phyloP scores from a whole-genome alignment of 495 filamentous ascomycete species.

The Neurospora sp. region DNA sequence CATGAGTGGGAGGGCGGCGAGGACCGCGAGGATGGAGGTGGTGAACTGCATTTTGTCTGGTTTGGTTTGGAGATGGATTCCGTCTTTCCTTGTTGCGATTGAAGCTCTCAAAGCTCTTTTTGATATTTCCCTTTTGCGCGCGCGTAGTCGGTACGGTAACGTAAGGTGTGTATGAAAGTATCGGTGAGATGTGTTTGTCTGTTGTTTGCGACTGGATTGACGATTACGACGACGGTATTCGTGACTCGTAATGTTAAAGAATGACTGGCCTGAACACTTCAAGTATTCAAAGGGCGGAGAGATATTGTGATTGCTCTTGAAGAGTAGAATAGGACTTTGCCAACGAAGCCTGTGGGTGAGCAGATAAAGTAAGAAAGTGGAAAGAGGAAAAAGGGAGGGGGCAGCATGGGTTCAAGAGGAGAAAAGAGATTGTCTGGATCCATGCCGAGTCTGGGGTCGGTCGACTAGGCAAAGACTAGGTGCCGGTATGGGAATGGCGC shows the following conservation, averaged over 20 bases:
- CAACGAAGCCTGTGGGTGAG: conserved; percentile 42
- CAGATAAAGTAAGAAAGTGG: conserved; percentile 8
- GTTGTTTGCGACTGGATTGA: conserved; percentile 4
- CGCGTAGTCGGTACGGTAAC: neutral
- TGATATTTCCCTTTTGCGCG: neutral
- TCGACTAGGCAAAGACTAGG: neutral
- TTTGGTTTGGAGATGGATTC: neutral
- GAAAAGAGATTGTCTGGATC: neutral
- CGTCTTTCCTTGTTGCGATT: neutral
- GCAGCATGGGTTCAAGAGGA: conserved; percentile 1
- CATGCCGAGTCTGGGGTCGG: neutral
- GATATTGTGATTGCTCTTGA: conserved; percentile 7
- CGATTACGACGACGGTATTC: neutral
- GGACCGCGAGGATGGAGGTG: conserved; percentile 25
- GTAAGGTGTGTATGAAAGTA: conserved; percentile 2
- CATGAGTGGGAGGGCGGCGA: conserved; percentile 24
- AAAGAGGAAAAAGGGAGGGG: neutral
- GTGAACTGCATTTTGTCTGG: neutral
- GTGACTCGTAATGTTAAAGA: conserved; percentile 11
- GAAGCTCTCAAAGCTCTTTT: neutral
- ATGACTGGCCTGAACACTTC: conserved; percentile 31
- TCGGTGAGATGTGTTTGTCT: conserved; percentile 21
- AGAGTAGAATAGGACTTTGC: conserved; percentile 36
- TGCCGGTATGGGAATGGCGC: neutral
- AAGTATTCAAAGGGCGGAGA: conserved; percentile 25